A percentile compares a stretch with the other conserved stretches of the same genome.
phyloP scores from a whole-genome alignment of 768 basidiomycete species.

The Leucocoprinus birnbaumii region DNA sequence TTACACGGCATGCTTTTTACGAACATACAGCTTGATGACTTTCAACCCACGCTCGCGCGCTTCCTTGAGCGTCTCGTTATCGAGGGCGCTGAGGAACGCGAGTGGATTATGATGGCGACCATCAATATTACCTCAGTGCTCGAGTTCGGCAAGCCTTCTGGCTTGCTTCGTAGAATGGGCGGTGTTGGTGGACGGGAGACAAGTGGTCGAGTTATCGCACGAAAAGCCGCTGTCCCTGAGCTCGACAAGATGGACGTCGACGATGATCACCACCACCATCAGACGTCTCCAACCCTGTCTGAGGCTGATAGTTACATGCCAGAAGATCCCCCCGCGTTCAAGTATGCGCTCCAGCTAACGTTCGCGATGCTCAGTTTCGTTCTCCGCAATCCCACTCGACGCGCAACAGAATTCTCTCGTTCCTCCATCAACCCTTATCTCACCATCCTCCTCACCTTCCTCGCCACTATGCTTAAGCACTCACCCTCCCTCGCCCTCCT shows the following conservation, averaged over 20 bases:
- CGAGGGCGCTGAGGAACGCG: constrained; percentile 76
- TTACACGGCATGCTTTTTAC: constrained; percentile 98
- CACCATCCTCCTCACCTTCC: constrained; percentile 82
- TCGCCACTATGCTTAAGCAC: constrained; percentile 73
- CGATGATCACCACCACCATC: constrained; percentile 12
- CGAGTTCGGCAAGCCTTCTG: constrained; percentile 81
- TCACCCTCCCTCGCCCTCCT: constrained; percentile 56
- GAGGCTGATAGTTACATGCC: constrained; percentile 25
- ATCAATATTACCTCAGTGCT: constrained; percentile 79
- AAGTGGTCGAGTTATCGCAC: constrained; percentile 43
- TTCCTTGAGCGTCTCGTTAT: constrained; percentile 85
- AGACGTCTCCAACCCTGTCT: constrained; percentile 27
- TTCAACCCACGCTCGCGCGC: constrained; percentile 73
- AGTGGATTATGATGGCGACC: constrained; percentile 97
- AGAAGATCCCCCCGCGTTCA: constrained; percentile 65
- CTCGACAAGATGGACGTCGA: constrained; percentile 42
- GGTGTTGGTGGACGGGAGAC: constrained; percentile 42
- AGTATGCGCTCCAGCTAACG: constrained; percentile 72
- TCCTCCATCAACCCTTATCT: constrained; percentile 82
- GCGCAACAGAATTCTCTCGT: constrained; percentile 52
- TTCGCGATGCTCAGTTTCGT: constrained; percentile 76
- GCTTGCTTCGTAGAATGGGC: constrained; percentile 65
- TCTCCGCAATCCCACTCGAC: constrained; percentile 61
- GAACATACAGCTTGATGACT: constrained; percentile 91
- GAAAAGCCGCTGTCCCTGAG: constrained; percentile 44